These are phyloP conservation scores for Chaetomium fimeti DNA, from an alignment of 495 filamentous ascomycete species.

Conservation along the genomic window DNA sequence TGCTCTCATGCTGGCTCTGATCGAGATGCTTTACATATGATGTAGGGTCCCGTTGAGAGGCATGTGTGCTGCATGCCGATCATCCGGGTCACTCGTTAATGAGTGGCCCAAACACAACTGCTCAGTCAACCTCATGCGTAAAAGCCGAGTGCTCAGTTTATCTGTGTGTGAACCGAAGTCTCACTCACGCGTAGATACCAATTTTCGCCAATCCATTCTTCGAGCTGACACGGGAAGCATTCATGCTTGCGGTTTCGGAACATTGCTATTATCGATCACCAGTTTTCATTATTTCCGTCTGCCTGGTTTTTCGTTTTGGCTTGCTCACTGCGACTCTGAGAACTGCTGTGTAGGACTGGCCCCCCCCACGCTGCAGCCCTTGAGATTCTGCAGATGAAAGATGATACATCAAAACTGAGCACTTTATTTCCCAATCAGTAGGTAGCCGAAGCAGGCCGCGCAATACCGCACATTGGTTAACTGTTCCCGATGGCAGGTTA, in stretches of 20 bases:
- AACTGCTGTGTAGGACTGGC: not conserved
- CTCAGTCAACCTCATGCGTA: not conserved
- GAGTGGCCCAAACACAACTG: not conserved
- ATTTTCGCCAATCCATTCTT: not conserved
- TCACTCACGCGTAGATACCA: no score
- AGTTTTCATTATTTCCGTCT: no score
- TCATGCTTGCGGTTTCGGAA: no score
- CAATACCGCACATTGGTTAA: not conserved
- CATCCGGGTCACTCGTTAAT: not conserved
- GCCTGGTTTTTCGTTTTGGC: no score
- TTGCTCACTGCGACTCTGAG: no score
- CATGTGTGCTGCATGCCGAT: constrained; percentile 12
- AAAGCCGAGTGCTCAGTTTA: not conserved
- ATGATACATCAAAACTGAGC: not conserved
- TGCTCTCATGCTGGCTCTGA: not conserved
- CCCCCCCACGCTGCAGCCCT: constrained; percentile 12
- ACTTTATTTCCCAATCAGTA: not conserved
- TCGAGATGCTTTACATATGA: constrained; percentile 11
- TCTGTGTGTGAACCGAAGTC: not conserved
- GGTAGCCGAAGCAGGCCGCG: constrained; percentile 11
- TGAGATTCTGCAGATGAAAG: constrained; percentile 7
- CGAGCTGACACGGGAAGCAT: not conserved
- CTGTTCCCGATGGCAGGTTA: not conserved
- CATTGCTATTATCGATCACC: no score
- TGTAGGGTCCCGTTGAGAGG: not conserved